These are phyloP conservation scores for Blakeslea trispora DNA, from an alignment of 371 early-diverging fungal genomes.

Conservation along the genomic window DNA sequence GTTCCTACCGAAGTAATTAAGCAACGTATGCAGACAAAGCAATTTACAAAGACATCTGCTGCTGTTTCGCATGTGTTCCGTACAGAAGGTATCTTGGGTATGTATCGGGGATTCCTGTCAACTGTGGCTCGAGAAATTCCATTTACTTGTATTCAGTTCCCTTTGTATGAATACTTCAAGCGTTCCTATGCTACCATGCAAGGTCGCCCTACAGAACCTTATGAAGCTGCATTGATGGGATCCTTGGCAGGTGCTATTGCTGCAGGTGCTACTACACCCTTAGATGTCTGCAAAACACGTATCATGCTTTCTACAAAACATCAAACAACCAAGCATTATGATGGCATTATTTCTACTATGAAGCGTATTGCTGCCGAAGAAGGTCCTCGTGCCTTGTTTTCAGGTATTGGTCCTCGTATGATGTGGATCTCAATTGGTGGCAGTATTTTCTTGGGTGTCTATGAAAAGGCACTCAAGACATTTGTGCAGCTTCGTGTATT, in stretches of 20 bases:
- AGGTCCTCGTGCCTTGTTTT: conserved; percentile 76
- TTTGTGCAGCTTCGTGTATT: conserved; percentile 46
- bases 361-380: conserved; percentile 78
- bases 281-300: conserved; percentile 92
- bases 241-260: conserved; percentile 91
- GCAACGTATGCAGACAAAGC: conserved; percentile 92
- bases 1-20: conserved; percentile 97
- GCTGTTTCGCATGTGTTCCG: conserved; percentile 66
- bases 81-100: conserved; percentile 80
- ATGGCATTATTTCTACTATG: conserved; percentile 74
- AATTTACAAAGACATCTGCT: conserved; percentile 62
- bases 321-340: conserved; percentile 53
- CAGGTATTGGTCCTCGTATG: conserved; percentile 91
- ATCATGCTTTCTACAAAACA: conserved; percentile 74
- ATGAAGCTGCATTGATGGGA: conserved; percentile 88
- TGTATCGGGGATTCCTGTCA: conserved; percentile 91
- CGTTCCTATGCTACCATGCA: conserved; percentile 46
- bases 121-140: conserved; percentile 93
- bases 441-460: conserved; percentile 92
- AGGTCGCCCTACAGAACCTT: conserved; percentile 62
- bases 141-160: conserved; percentile 95
- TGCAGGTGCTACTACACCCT: conserved; percentile 89
- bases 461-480: conserved; percentile 78
- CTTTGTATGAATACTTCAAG: conserved; percentile 92
- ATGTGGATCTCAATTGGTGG: conserved; percentile 97